phyloP scores from a whole-genome alignment of 2,329 filamentous ascomycete genomes.

The Hymenoscyphus salicellus region DNA sequence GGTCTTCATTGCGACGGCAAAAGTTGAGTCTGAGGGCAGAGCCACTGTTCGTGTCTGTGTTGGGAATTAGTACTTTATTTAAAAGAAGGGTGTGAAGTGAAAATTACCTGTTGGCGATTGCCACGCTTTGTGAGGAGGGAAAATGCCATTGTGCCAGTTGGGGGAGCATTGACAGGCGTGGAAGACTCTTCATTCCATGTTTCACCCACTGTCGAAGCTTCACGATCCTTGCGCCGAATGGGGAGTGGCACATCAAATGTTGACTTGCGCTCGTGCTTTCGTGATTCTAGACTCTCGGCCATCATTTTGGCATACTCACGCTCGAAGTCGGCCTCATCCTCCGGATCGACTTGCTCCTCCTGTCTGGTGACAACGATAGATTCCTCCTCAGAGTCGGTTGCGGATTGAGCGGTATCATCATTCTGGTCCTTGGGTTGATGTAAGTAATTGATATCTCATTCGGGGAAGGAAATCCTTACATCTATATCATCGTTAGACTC shows the following conservation, averaged over 20 bases:
- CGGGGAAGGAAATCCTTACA: conserved; percentile 37
- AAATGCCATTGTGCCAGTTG: conserved; percentile 81
- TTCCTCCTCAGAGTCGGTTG: conserved; percentile 73
- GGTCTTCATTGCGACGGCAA: conserved; percentile 92
- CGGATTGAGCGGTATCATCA: conserved; percentile 50
- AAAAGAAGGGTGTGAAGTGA: background rate
- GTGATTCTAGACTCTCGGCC: conserved; percentile 91
- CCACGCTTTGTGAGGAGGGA: conserved; percentile 93
- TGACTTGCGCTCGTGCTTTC: conserved; percentile 92
- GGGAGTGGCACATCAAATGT: conserved; percentile 97
- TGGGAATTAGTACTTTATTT: conserved; percentile 13
- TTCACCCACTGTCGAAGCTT: conserved; percentile 43
- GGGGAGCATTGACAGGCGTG: conserved; percentile 34
- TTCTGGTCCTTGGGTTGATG: conserved; percentile 41
- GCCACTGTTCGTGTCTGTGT: conserved; percentile 85
- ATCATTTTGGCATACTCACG: conserved; percentile 98
- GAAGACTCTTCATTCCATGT: conserved; percentile 41
- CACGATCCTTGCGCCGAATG: conserved; percentile 70
- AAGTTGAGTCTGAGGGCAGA: conserved; percentile 84
- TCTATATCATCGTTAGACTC: conserved; percentile 54
- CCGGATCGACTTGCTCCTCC: conserved; percentile 85
- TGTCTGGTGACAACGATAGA: conserved; percentile 87
- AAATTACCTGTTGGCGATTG: conserved; percentile 81
- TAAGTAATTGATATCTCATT: background rate
- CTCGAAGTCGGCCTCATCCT: conserved; percentile 95